phyloP scores from a whole-genome alignment of 2,329 filamentous ascomycete genomes.

The Aspergillus sp. region DNA sequence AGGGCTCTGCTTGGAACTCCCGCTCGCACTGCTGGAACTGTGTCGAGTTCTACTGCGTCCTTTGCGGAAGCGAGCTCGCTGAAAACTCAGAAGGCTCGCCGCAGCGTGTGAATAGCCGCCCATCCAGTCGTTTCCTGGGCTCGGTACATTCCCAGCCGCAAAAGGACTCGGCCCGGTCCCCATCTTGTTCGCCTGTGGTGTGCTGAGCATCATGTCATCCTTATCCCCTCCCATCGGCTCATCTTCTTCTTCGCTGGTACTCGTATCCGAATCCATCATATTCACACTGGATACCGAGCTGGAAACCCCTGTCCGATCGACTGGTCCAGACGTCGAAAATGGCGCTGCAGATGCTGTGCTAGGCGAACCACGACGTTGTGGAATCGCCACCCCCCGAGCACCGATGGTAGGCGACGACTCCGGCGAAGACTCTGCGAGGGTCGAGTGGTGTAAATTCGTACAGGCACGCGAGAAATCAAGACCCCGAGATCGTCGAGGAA shows the following conservation, averaged over 20 bases:
- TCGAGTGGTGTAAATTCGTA: constrained; percentile 92
- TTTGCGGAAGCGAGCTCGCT: constrained; percentile 52
- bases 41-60: constrained; percentile 50
- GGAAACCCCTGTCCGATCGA: constrained; percentile 65
- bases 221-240: constrained; percentile 59
- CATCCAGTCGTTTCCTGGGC: constrained; percentile 57
- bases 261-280: constrained; percentile 72
- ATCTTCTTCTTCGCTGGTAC: constrained; percentile 59
- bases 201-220: constrained; percentile 67
- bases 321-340: constrained; percentile 64
- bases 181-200: constrained; percentile 66
- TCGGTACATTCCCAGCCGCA: constrained; percentile 42
- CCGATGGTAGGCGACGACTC: constrained; percentile 84
- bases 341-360: constrained; percentile 52
- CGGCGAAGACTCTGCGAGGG: constrained; percentile 79
- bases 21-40: constrained; percentile 64
- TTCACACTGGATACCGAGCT: constrained; percentile 76
- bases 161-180: constrained; percentile 40
- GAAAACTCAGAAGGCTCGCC: constrained; percentile 74
- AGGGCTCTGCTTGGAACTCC: constrained; percentile 57
- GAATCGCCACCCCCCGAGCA: constrained; percentile 58
- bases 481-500: constrained; percentile 81
- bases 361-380: constrained; percentile 53
- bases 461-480: constrained; percentile 90
- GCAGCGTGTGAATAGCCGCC: constrained; percentile 60